A percentile compares a stretch with the other conserved stretches of the same genome.
Conservation (phyloP, 257 asterid genomes). For the Fraxinus cuspidata region DNA sequence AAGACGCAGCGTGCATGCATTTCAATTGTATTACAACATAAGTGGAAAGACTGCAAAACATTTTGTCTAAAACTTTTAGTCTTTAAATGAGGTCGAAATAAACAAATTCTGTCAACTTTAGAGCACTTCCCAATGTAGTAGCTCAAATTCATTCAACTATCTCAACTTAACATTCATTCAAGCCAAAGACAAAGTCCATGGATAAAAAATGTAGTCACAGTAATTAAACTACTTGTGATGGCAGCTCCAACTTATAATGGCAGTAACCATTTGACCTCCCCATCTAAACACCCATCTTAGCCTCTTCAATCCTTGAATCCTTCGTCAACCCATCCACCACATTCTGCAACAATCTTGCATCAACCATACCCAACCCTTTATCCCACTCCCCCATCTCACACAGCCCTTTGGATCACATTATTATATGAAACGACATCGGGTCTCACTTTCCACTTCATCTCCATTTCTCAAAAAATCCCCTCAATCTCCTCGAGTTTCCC, state of each 20-base stretch:
- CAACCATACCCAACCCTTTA: constrained; percentile 24
- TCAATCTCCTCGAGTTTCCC: constrained; percentile 30
- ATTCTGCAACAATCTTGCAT: too few species aligned
- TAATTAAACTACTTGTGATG: constrained; percentile 16
- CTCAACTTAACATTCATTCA: constrained; percentile 7
- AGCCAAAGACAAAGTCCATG: background rate
- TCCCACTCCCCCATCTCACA: constrained; percentile 38
- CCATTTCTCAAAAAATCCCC: constrained; percentile 36
- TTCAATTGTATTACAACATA: background rate
- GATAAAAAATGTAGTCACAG: background rate
- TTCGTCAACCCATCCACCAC: too few species aligned
- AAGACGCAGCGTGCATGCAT: background rate
- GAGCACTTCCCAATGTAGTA: background rate
- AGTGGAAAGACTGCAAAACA: constrained; percentile 3
- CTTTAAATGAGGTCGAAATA: background rate
- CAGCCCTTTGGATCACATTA: constrained; percentile 42
- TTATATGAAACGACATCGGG: constrained; percentile 43
- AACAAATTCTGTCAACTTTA: constrained; percentile 2
- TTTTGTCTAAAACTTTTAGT: background rate
- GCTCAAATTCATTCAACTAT: background rate
- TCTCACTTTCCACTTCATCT: constrained; percentile 29
- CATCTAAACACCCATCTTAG: constrained; percentile 39
- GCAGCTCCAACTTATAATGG: constrained; percentile 35
- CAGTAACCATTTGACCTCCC: constrained; percentile 39
- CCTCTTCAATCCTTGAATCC: constrained; percentile 36